A percentile compares a stretch with the other conserved stretches of the same genome.
Conservation (phyloP, 2,329 filamentous ascomycete genomes). For the Hymenoscyphus fraxineus region DNA sequence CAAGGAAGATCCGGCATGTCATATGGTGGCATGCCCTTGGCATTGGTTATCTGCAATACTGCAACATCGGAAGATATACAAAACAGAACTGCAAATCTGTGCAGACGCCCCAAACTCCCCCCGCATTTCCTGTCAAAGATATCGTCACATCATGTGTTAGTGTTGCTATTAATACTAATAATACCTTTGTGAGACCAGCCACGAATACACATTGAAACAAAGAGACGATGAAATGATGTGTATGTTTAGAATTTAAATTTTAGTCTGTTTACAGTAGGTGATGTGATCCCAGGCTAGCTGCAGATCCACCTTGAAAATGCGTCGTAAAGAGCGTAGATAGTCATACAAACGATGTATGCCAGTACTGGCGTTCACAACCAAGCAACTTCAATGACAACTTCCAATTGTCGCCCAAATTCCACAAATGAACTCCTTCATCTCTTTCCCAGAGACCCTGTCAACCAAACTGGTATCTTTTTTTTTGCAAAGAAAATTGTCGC, state of each 20-base stretch:
- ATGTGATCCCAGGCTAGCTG: slow-evolving; percentile 10
- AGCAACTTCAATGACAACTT: not conserved
- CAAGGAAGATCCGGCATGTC: too few species aligned
- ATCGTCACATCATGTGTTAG: too few species aligned
- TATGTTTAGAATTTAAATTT: slow-evolving; percentile 1
- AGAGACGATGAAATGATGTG: not conserved
- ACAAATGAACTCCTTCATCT: slow-evolving; percentile 17
- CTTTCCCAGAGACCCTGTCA: slow-evolving; percentile 20
- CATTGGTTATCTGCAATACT: not conserved
- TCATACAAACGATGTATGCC: slow-evolving; percentile 17
- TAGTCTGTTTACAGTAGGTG: not conserved
- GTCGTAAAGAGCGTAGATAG: slow-evolving; percentile 22
- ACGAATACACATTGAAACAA: not conserved
- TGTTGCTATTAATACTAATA: not conserved
- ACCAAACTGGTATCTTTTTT: slow-evolving; percentile 14
- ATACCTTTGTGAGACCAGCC: not conserved
- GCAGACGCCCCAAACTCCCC: not conserved
- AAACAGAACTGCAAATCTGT: not conserved
- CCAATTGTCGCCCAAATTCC: slow-evolving; percentile 7
- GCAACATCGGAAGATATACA: not conserved
- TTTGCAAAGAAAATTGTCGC: slow-evolving; percentile 13
- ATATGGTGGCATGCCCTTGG: too few species aligned
- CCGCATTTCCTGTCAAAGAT: not conserved
- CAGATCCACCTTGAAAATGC: not conserved
- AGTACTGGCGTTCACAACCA: slow-evolving; percentile 1